phyloP scores from a whole-genome alignment of 2,329 filamentous ascomycete species.

The Elsinoe ampelina region DNA sequence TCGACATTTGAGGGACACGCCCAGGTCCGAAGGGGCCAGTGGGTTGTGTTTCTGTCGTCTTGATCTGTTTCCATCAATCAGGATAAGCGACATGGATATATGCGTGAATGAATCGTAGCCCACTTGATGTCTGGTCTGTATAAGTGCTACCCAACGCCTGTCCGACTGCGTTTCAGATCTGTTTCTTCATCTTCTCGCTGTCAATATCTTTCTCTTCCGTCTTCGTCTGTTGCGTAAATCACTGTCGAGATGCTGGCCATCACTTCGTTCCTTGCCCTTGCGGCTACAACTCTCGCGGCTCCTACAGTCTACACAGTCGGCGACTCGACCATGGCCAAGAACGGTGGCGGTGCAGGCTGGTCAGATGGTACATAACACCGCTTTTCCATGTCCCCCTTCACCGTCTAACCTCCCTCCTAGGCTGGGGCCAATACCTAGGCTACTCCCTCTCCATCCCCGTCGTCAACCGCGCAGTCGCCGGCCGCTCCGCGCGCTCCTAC shows the following conservation, averaged over 20 bases:
- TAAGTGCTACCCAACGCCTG: conserved; percentile 9
- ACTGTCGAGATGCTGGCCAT: conserved; percentile 10
- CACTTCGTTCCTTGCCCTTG: conserved; percentile 8
- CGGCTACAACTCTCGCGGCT: conserved; percentile 5
- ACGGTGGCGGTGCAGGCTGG: conserved; percentile 34
- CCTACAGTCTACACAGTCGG: conserved; percentile 48
- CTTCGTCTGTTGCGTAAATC: background rate
- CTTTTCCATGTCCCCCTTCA: too few species aligned
- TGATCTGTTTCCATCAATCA: background rate
- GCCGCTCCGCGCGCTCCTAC: conserved; percentile 57
- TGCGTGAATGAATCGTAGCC: background rate
- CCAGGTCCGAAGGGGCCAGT: background rate
- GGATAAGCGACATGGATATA: conserved; percentile 3
- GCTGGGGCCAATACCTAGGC: conserved; percentile 54
- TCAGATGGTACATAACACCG: conserved; percentile 35
- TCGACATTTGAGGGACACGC: conserved; percentile 1
- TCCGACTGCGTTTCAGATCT: conserved; percentile 12
- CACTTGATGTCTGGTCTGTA: background rate
- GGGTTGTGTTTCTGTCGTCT: background rate
- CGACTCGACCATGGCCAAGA: conserved; percentile 52
- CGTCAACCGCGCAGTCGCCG: conserved; percentile 56
- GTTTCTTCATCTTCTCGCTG: background rate
- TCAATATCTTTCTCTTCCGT: background rate
- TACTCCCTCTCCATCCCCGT: conserved; percentile 44
- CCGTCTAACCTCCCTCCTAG: conserved; percentile 26